Percentiles rank a stretch among this genome's conserved stretches.
Evolutionary conservation across 2,329 filamentous ascomycete species (phyloP).

Genomic region (Lasiodiplodia hormozganensis): DNA sequence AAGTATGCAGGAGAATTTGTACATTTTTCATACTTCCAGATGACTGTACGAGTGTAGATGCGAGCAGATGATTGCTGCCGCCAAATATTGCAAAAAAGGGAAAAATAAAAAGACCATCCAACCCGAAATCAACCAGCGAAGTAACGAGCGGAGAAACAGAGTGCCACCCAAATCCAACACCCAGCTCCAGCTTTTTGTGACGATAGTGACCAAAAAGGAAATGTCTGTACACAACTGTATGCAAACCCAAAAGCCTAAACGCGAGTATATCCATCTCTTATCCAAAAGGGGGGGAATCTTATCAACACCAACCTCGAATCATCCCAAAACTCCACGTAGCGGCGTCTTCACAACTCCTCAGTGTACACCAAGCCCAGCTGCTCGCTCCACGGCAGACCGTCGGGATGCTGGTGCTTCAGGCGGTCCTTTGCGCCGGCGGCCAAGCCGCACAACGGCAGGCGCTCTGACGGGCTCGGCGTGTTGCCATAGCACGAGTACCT

Average conservation of each 20-base stretch:
- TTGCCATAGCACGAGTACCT: conserved; percentile 24
- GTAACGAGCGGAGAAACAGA: neutral
- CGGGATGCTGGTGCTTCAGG: conserved; percentile 1
- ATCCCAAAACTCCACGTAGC: neutral
- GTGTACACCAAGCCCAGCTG: neutral
- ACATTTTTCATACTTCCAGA: neutral
- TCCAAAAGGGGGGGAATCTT: neutral
- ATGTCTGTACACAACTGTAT: neutral
- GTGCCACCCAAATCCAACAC: conserved; percentile 1
- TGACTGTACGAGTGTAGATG: neutral
- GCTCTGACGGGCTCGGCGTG: conserved; percentile 1
- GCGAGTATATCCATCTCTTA: neutral
- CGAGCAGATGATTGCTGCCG: neutral
- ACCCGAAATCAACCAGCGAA: neutral
- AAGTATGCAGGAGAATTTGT: neutral
- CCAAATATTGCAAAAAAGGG: neutral
- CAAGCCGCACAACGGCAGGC: neutral
- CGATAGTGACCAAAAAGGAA: neutral
- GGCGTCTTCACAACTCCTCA: neutral
- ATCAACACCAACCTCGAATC: neutral
- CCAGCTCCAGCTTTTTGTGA: conserved; percentile 1
- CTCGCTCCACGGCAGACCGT: neutral
- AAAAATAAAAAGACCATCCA: neutral
- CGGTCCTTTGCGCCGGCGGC: neutral
- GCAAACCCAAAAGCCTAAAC: neutral